Evolutionary conservation across 2,329 filamentous ascomycete genomes (phyloP), one percentile per base, ranked within the genome.

Genomic region (Fusarium sp.): DNA sequence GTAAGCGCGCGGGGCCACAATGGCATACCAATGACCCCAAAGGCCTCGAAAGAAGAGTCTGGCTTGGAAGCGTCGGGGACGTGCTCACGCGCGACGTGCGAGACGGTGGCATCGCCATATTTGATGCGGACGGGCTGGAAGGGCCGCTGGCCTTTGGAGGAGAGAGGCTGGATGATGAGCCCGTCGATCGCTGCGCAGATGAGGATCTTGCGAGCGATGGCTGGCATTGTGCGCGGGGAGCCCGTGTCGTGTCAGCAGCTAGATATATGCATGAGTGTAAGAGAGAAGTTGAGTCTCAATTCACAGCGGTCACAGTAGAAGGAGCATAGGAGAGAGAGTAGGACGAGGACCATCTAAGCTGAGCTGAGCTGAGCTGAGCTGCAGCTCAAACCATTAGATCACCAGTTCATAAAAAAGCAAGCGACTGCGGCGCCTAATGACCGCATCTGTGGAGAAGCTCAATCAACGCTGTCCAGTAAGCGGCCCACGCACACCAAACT

Each of bases 171-270:
- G 46, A 97, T 85, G 69, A 97, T 83, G 57, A 97, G 85, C 62
- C 93, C 93, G 76, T 97, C 93, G 58, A 90, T 87, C 25, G 93
- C 89, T 60, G 93, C 93, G 79, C 90, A 90, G 72, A 97, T 88
- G 70, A 93, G 78, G 60, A 97, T 82, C 81, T 96, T 96, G 77
- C 92, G 91, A 64, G 91, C 89, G 65, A 97, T 83, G 70, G 87
- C 86, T 61, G 93, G 90, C 93, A 96, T 96, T 61, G 68, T 79
- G 74, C 70, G 68, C 57, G 63, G 46, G 49, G 54, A 61, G 42
- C 42, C 65, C 62, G 62, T 62, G 68, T 40, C 36, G 36, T 38
- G 36, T 64, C 61, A 63, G 25, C 46, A 23, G 53, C 33, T 20
- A 40, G 50, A 18, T 25, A 36, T 40, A 58, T 42, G 42, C 72